Percentiles rank a stretch among this genome's conserved stretches.
Conservation (phyloP, 352 stramenopile species). For the Pythium chondricola region DNA sequence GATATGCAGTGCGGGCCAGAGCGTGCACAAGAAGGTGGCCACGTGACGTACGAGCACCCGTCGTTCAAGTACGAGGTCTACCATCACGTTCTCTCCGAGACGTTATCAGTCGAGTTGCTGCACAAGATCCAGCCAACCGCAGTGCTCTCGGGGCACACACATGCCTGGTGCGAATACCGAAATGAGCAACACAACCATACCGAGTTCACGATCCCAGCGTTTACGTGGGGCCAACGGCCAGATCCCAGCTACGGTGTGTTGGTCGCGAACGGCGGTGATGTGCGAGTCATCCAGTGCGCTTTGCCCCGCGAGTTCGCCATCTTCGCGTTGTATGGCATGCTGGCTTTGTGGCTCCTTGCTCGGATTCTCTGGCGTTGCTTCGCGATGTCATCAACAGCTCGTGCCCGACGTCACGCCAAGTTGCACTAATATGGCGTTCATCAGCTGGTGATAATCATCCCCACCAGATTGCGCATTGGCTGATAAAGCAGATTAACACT, state of each 20-base stretch:
- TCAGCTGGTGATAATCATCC: background rate
- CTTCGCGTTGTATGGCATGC: slow-evolving; percentile 15
- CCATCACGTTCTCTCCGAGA: slow-evolving; percentile 61
- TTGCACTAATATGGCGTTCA: slow-evolving; percentile 5
- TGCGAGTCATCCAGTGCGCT: slow-evolving; percentile 3
- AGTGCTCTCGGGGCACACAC: slow-evolving; percentile 70
- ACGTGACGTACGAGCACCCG: slow-evolving; percentile 77
- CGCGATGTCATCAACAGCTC: slow-evolving; percentile 4
- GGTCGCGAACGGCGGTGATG: slow-evolving; percentile 5
- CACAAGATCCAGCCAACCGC: slow-evolving; percentile 35
- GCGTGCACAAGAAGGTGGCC: slow-evolving; percentile 40
- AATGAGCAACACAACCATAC: slow-evolving; percentile 16
- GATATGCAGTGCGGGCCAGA: slow-evolving; percentile 49
- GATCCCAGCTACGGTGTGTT: slow-evolving; percentile 71
- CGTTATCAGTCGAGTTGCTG: slow-evolving; percentile 47
- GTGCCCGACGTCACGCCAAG: slow-evolving; percentile 11
- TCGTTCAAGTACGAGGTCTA: slow-evolving; percentile 53
- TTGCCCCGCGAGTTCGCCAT: slow-evolving; percentile 8
- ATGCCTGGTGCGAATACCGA: slow-evolving; percentile 55
- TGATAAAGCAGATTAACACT: too few species aligned
- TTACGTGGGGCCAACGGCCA: slow-evolving; percentile 73
- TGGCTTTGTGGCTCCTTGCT: slow-evolving; percentile 3
- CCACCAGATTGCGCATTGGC: background rate
- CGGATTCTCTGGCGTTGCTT: slow-evolving; percentile 7
- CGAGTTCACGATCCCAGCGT: slow-evolving; percentile 70